Base-by-base conservation (phyloP, 805 yeast genomes). In the Metschnikowia baotianmanensis region DNA sequence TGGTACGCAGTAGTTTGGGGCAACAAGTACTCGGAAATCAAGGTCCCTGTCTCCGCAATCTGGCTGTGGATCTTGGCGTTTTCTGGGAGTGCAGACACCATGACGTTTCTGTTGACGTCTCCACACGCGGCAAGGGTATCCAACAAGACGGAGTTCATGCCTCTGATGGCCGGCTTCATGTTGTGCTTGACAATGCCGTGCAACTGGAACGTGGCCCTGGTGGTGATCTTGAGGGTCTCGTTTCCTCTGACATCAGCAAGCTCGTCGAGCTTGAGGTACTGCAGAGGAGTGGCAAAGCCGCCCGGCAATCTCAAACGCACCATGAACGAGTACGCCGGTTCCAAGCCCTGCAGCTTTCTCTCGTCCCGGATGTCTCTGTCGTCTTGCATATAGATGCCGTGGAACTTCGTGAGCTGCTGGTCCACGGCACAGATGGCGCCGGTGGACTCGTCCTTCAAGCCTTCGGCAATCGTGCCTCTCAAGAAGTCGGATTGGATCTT, bases 41-140 rank as follows among this genome's bases (percentile, higher is more conserved):
- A 63, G 26, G 77, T 59, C 23, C 91, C 87, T 34, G 76, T 65
- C 10, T 72, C 69, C 30, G 82, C 75, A 50, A 91, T 76, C 67
- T 90, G 90, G 23, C 68, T 65, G 61, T 91, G 97, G 38, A 91
- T 76, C 58, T 81, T 80, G 37, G 89, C 86, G 59, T 88, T 88
- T 22, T 76, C 77, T 13, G 97, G 97, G 23, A 87, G 71, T n/a
- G 96, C 96, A 44, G 91, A 78, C 40, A 86, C 76, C 82, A 90
- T 91, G 31, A 91, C 96, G 60, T 91, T 91, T 77, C 98, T 84
- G 70, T 87, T 86, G 31, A 91, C 98, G 71, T 91, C 98, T 73
- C 98, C 98, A 74, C 97, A 91, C 1, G 98, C 98, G 45, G 96
- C 98, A 45, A 91, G 76, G 7, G 97, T 90, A 61, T 93, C 98